These are phyloP conservation scores for Linum lewisii DNA, from an alignment of 345 rosid species.

Conservation along the genomic window DNA sequence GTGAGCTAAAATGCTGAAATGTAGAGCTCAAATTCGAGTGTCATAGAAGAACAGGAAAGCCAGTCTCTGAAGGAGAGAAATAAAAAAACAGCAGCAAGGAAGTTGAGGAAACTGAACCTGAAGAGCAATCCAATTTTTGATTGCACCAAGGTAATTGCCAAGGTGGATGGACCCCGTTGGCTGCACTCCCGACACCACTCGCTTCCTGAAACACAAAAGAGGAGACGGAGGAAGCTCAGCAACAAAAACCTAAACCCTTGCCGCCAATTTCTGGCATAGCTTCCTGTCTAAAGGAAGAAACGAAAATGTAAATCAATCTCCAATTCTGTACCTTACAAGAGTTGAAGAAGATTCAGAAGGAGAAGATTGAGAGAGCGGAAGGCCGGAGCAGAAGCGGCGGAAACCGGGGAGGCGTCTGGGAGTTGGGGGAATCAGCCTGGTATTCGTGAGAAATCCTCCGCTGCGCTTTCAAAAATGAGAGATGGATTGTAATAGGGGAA, in stretches of 20 bases:
- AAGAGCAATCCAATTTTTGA: conserved; percentile 72
- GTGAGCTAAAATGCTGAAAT: conserved; percentile 1
- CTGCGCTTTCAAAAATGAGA: background rate
- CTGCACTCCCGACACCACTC: conserved; percentile 88
- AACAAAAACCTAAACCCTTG: background rate
- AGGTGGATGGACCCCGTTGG: conserved; percentile 87
- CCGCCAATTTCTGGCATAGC: background rate
- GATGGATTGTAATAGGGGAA: background rate
- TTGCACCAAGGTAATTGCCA: conserved; percentile 89
- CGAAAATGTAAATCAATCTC: background rate
- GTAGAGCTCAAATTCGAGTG: background rate
- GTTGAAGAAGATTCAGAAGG: conserved; percentile 30
- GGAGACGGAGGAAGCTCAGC: background rate
- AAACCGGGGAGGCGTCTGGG: conserved; percentile 13
- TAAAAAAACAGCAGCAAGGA: background rate
- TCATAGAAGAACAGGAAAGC: background rate
- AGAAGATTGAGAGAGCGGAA: conserved; percentile 28
- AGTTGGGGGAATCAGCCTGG: conserved; percentile 7
- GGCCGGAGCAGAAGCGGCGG: conserved; percentile 37
- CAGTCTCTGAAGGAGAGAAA: background rate
- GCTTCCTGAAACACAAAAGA: conserved; percentile 40
- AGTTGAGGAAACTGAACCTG: conserved; percentile 35
- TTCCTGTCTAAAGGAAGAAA: background rate
- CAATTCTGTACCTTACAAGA: conserved; percentile 24
- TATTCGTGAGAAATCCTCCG: no score